Percentiles rank a stretch among this genome's conserved stretches.
phyloP scores from a whole-genome alignment of 1,284 basidiomycete species.

The Anthracocystis walkeri region DNA sequence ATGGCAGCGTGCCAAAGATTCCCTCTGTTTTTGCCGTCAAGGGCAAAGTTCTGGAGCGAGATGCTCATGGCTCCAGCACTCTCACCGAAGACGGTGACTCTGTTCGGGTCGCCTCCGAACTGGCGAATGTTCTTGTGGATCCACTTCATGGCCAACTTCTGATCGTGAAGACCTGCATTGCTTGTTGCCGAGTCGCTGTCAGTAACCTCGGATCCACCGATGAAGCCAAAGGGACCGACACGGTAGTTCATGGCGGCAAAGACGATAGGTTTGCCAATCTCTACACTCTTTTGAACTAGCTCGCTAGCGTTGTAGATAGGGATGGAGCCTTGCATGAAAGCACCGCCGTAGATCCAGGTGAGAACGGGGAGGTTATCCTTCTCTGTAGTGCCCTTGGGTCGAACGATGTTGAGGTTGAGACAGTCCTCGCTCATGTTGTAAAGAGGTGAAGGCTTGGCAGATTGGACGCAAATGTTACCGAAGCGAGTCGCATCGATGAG shows the following conservation, averaged over 20 bases:
- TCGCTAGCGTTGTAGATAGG: constrained; percentile 42
- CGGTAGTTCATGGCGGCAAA: constrained; percentile 55
- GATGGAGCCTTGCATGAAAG: constrained; percentile 29
- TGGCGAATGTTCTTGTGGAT: constrained; percentile 44
- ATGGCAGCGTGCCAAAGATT: constrained; percentile 54
- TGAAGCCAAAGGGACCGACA: constrained; percentile 51
- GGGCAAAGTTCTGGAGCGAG: constrained; percentile 37
- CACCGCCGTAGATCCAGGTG: constrained; percentile 50
- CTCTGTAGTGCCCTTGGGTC: constrained; percentile 25
- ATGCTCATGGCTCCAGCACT: constrained; percentile 51
- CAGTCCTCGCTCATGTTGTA: constrained; percentile 52
- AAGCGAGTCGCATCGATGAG: constrained; percentile 43
- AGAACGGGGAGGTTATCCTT: constrained; percentile 43
- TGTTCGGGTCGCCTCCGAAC: constrained; percentile 53
- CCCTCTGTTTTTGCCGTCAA: constrained; percentile 33
- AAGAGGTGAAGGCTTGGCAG: constrained; percentile 1
- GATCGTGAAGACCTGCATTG: constrained; percentile 56
- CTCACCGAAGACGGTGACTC: constrained; percentile 51
- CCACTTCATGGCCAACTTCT: constrained; percentile 53
- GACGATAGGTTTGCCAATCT: constrained; percentile 50
- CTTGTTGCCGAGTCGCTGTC: constrained; percentile 24
- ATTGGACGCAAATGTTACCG: constrained; percentile 39
- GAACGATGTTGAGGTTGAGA: constrained; percentile 52
- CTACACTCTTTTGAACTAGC: constrained; percentile 38
- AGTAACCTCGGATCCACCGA: constrained; percentile 31